Base-by-base conservation (phyloP, 164 flowering plant species). In the Magnolia sinica region DNA sequence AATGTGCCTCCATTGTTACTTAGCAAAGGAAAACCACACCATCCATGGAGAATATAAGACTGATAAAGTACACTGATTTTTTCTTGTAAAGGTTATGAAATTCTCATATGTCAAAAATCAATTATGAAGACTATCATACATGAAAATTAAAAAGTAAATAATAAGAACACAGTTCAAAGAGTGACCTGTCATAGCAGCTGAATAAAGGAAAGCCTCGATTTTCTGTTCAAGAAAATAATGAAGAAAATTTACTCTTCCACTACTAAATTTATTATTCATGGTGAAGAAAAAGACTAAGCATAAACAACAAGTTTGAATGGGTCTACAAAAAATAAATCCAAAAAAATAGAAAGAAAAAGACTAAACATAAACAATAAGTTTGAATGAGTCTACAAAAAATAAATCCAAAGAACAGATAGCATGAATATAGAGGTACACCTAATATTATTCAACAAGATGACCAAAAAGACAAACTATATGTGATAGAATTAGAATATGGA, bases 111-210 rank as follows among this genome's bases (percentile, higher is more conserved):
- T 5, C 45, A 37, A 37, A 37, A 37, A 37, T 37, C 45, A 37
- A 37, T 37, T 5, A 37, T 0, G 16, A 52, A 22, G 24, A 52
- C 50, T 45, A 18, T 29, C 20, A 19, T 52, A 59, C 65, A 73
- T 2, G 49, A 14, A 31, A 73, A n/a, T 18, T 13, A 70, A 72
- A 50, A 18, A 70, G 31, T 29, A 59, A 72, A 23, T 16, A 24
- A 29, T 3, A 49, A 22, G 23, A 37, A 20, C 6, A 19, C 13
- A 50, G 64, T 51, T 22, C 31, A 66, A 19, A 66, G 19, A 20
- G 23, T 72, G 63, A 92, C 98, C 97, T 84, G 87, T 81, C 87
- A 87, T 79, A 68, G 84, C 86, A 78, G 88, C 79, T 59, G 91
- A 86, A 81, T 83, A 84, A 27, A 90, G 80, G 79, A 84, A 58